Conservation (phyloP, 148 eudicot genomes). For the Rhododendron kiyosumense region DNA sequence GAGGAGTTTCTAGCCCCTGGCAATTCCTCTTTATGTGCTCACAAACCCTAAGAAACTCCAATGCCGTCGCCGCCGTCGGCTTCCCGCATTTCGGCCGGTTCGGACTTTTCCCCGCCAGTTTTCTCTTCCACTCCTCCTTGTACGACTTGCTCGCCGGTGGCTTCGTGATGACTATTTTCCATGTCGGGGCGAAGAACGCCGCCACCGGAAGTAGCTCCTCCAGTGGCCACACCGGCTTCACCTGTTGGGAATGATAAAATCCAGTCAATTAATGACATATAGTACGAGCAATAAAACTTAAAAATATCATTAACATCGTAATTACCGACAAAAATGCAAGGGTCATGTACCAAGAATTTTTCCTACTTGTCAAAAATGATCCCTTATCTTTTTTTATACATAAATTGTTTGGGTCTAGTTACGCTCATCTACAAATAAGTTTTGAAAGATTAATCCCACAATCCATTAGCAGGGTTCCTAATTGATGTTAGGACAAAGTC, state of each 20-base stretch:
- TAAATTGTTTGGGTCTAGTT: too few relatives aligned
- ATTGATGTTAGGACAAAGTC: too few relatives aligned
- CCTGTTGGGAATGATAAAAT: not conserved
- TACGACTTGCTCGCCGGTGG: slow-evolving; percentile 23
- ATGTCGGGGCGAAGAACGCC: slow-evolving; percentile 30
- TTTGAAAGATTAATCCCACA: too few relatives aligned
- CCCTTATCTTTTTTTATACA: too few relatives aligned
- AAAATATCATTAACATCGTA: not conserved
- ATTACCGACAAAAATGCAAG: not conserved
- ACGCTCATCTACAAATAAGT: too few relatives aligned
- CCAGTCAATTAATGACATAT: not conserved
- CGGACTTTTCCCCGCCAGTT: slow-evolving; percentile 26
- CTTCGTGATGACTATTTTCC: slow-evolving; percentile 26
- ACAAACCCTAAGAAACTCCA: slow-evolving; percentile 31
- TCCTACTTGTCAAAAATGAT: too few relatives aligned
- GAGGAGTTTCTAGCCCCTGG: slow-evolving; percentile 19
- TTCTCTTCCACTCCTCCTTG: slow-evolving; percentile 40
- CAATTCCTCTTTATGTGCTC: slow-evolving; percentile 20
- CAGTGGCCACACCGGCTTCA: slow-evolving; percentile 36
- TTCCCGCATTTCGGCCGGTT: slow-evolving; percentile 15
- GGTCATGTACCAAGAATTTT: not conserved
- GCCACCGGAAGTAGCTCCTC: slow-evolving; percentile 35
- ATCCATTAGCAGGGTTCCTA: too few relatives aligned
- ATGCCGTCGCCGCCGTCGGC: slow-evolving; percentile 26
- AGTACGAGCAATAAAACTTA: not conserved